Conservation (phyloP, 1,284 basidiomycete species). For the Salmacisia buchloeana region DNA sequence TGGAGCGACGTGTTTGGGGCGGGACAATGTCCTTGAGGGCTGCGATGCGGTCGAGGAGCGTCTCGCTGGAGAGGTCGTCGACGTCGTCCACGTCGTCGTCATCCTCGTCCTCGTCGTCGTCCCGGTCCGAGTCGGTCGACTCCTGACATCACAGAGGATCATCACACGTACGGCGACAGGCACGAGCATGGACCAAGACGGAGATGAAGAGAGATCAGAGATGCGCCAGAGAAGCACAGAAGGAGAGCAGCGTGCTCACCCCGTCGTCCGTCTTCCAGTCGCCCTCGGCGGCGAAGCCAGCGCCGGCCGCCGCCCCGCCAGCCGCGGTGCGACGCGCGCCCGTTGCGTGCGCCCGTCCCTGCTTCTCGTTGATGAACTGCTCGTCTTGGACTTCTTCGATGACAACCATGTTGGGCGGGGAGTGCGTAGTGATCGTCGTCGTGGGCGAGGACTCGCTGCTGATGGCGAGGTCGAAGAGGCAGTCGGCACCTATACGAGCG, state of each 20-base stretch:
- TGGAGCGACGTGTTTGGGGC: slow-evolving; percentile 73
- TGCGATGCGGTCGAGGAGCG: slow-evolving; percentile 77
- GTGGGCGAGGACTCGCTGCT: neutral
- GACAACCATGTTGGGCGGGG: slow-evolving; percentile 19
- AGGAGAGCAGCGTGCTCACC: neutral
- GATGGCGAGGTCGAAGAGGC: neutral
- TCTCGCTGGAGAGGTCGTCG: slow-evolving; percentile 56
- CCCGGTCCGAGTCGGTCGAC: neutral
- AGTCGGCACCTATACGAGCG: neutral
- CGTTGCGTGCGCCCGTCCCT: neutral
- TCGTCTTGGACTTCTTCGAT: slow-evolving; percentile 27
- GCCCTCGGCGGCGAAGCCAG: neutral
- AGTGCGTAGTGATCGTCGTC: neutral
- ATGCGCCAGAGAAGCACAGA: neutral
- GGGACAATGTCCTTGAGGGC: slow-evolving; percentile 94
- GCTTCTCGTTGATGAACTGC: slow-evolving; percentile 13
- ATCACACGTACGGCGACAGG: too few species aligned
- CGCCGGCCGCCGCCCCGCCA: neutral
- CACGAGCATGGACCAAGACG: neutral
- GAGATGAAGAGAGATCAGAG: neutral
- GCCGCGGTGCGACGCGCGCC: neutral
- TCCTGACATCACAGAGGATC: neutral
- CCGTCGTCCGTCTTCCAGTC: slow-evolving; percentile 8
- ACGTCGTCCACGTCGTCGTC: neutral
- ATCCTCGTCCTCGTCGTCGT: neutral